Conservation (phyloP, 192 early-diverging fungal species). For the Chytriomyces hyalinus region DNA sequence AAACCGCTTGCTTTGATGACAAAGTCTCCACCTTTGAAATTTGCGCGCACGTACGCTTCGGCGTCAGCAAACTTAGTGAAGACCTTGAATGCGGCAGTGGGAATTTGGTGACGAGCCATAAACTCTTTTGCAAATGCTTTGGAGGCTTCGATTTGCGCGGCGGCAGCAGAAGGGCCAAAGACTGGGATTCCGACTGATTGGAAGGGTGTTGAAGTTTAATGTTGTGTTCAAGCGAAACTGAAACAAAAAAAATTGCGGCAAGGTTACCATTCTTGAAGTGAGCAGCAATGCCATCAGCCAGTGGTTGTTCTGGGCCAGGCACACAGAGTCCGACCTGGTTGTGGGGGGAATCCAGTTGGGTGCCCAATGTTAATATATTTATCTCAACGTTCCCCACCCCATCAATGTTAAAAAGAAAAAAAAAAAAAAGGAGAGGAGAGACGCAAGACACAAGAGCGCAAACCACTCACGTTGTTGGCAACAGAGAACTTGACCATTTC, state of each 20-base stretch:
- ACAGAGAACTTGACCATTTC: conserved; percentile 79
- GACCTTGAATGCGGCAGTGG: conserved; percentile 89
- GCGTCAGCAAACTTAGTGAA: conserved; percentile 83
- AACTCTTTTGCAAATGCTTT: conserved; percentile 99
- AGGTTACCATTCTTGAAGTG: conserved; percentile 75
- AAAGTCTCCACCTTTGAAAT: conserved; percentile 58
- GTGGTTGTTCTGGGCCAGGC: conserved; percentile 94
- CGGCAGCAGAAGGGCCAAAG: conserved; percentile 89
- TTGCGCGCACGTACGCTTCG: conserved; percentile 63
- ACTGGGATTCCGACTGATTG: conserved; percentile 79
- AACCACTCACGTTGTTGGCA: conserved; percentile 64
- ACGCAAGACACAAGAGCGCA: not conserved
- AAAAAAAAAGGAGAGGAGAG: not conserved
- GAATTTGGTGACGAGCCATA: conserved; percentile 95
- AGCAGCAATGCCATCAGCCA: conserved; percentile 88
- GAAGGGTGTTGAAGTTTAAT: too few species aligned
- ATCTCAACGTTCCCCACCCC: too few species aligned
- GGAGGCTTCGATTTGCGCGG: conserved; percentile 94
- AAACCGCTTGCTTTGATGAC: conserved; percentile 97
- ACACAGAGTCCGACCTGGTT: conserved; percentile 79
- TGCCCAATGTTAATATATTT: not conserved
- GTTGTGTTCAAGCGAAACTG: too few species aligned
- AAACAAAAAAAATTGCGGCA: too few species aligned
- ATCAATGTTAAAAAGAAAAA: too few species aligned
- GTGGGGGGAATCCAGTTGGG: not conserved